Percentiles rank a stretch among this genome's conserved stretches.
Evolutionary conservation across 106 monocot genomes (phyloP).

Genomic region (Alisma plantagoaquatica): DNA sequence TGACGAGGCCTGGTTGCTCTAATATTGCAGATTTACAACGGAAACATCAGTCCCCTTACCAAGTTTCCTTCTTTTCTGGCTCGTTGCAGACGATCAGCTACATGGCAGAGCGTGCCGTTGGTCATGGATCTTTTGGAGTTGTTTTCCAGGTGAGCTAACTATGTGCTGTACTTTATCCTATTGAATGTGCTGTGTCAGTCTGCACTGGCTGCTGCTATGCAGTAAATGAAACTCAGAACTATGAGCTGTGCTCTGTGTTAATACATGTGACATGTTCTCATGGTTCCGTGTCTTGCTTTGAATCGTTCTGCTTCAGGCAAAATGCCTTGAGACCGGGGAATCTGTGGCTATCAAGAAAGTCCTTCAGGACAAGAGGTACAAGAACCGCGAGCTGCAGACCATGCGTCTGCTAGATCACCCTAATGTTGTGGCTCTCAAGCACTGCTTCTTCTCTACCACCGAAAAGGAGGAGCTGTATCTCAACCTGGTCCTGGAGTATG

Average conservation of each 20-base stretch:
- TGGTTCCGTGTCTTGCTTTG: neutral
- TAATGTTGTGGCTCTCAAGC: slow-evolving; percentile 14
- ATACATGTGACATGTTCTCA: neutral
- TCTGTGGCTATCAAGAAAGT: slow-evolving; percentile 22
- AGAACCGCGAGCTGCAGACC: slow-evolving; percentile 16
- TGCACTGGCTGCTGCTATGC: neutral
- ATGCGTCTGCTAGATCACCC: slow-evolving; percentile 20
- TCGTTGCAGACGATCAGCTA: slow-evolving; percentile 15
- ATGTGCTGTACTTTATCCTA: neutral
- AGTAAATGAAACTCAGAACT: too few relatives aligned
- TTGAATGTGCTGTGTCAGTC: neutral
- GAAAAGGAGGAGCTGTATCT: slow-evolving; percentile 21
- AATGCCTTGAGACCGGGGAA: slow-evolving; percentile 17
- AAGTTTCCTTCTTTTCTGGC: neutral
- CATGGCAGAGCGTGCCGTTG: slow-evolving; percentile 17
- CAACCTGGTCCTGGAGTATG: slow-evolving; percentile 26
- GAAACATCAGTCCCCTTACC: too few relatives aligned
- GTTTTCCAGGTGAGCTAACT: slow-evolving; percentile 10
- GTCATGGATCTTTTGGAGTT: slow-evolving; percentile 18
- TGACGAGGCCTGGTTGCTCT: too few relatives aligned
- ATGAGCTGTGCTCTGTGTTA: neutral
- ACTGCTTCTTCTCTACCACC: slow-evolving; percentile 20
- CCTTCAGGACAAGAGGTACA: slow-evolving; percentile 26
- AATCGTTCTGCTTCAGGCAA: slow-evolving; percentile 7
- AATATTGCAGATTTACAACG: too few relatives aligned